Conservation (phyloP, 2,329 filamentous ascomycete species). For the Dothideomycetes sp. region DNA sequence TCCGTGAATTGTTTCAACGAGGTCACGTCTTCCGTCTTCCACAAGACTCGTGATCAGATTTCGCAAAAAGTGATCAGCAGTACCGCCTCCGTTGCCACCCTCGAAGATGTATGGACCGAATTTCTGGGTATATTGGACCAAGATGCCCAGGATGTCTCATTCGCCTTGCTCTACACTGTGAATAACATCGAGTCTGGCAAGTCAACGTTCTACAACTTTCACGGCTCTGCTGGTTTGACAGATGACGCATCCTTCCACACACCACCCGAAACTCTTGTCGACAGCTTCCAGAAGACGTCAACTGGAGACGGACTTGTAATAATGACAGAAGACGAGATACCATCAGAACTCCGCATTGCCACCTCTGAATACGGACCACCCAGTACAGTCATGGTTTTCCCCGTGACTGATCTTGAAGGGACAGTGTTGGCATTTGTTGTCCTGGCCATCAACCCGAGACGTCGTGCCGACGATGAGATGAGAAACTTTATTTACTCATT, state of each 20-base stretch:
- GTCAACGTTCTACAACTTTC: background rate
- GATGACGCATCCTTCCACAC: background rate
- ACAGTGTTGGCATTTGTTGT: background rate
- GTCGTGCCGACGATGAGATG: background rate
- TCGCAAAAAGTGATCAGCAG: background rate
- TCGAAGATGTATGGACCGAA: conserved; percentile 13
- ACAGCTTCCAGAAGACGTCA: background rate
- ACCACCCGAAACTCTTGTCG: background rate
- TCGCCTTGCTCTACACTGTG: conserved; percentile 14
- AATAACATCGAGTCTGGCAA: too few species aligned
- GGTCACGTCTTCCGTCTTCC: background rate
- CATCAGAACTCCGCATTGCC: background rate
- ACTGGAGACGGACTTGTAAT: background rate
- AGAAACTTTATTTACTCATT: conserved; percentile 1
- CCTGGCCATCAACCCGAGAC: background rate
- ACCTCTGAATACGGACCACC: background rate
- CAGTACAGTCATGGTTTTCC: background rate
- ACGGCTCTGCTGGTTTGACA: background rate
- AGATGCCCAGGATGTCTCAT: conserved; percentile 11
- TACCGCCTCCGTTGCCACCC: background rate
- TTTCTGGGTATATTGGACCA: conserved; percentile 13
- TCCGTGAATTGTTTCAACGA: conserved; percentile 5
- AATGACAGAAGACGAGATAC: background rate
- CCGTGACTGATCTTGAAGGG: background rate
- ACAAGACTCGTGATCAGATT: conserved; percentile 1